These are phyloP conservation scores for Phialophora chinensis DNA, from an alignment of 2,329 filamentous ascomycete genomes.

Conservation along the genomic window DNA sequence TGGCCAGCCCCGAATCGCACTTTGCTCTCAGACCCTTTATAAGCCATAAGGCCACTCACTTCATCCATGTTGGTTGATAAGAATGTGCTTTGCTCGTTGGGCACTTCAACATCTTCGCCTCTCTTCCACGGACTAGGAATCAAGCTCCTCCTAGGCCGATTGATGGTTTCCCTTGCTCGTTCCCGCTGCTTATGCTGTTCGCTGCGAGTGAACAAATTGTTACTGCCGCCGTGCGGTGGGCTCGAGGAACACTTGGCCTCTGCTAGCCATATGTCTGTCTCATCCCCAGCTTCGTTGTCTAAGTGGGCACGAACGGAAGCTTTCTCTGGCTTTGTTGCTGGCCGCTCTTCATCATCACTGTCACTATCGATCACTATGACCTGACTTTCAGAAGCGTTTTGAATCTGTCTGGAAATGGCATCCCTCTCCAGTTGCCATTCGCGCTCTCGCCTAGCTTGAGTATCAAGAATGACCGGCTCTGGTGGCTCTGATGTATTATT, in stretches of 20 bases:
- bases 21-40: conserved; percentile 27
- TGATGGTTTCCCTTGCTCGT: conserved; percentile 36
- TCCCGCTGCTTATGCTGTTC: conserved; percentile 19
- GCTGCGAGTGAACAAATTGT: conserved; percentile 7
- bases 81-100: conserved; percentile 33
- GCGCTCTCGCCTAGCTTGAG: conserved; percentile 42
- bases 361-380: conserved; percentile 55
- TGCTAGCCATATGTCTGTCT: conserved; percentile 56
- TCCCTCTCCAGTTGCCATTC: conserved; percentile 55
- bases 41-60: conserved; percentile 34
- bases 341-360: conserved; percentile 36
- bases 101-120: conserved; percentile 39
- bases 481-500: neutral
- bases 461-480: conserved; percentile 23
- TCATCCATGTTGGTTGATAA: conserved; percentile 31
- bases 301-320: conserved; percentile 24
- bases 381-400: conserved; percentile 50
- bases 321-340: conserved; percentile 30
- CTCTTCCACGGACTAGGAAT: conserved; percentile 45
- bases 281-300: conserved; percentile 42
- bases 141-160: conserved; percentile 37
- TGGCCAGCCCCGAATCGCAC: conserved; percentile 33
- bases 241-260: conserved; percentile 49
- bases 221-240: conserved; percentile 27
- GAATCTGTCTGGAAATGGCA: conserved; percentile 51